Percentiles rank a stretch among this genome's conserved stretches.
Evolutionary conservation across 352 stramenopile genomes (phyloP).

Genomic region (Chrysophaeum taylorii): DNA sequence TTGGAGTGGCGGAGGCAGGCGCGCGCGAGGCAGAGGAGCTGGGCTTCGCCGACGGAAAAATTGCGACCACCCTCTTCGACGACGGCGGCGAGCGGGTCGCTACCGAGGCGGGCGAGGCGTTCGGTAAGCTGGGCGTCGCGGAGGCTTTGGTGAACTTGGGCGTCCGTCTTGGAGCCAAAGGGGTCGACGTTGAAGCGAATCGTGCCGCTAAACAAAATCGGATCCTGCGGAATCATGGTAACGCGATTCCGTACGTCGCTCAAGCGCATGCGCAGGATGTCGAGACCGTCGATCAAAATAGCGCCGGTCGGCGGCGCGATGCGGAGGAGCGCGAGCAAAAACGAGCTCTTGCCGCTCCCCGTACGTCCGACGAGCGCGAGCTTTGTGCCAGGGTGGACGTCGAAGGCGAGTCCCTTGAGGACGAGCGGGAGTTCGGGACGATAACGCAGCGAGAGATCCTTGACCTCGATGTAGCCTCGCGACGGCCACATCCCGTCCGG

Average conservation of each 20-base stretch:
- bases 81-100: slow-evolving; percentile 46
- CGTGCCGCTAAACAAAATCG: slow-evolving; percentile 81
- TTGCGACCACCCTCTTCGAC: slow-evolving; percentile 82
- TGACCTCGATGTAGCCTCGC: slow-evolving; percentile 44
- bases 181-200: slow-evolving; percentile 82
- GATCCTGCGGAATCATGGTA: slow-evolving; percentile 84
- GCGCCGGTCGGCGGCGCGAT: slow-evolving; percentile 67
- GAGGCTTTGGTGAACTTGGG: background rate
- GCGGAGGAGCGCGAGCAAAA: slow-evolving; percentile 75
- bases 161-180: slow-evolving; percentile 36
- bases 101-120: slow-evolving; percentile 26
- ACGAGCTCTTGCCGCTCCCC: slow-evolving; percentile 70
- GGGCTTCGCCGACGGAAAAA: slow-evolving; percentile 71
- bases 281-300: slow-evolving; percentile 74
- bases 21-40: slow-evolving; percentile 68
- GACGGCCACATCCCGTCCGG: slow-evolving; percentile 42
- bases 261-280: slow-evolving; percentile 61
- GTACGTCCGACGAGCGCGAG: slow-evolving; percentile 62
- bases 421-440: slow-evolving; percentile 47
- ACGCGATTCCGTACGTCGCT: slow-evolving; percentile 59
- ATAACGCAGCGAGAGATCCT: slow-evolving; percentile 55
- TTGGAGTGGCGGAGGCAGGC: slow-evolving; percentile 55
- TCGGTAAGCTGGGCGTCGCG: background rate
- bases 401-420: slow-evolving; percentile 60
- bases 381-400: slow-evolving; percentile 67